A percentile compares a stretch with the other conserved stretches of the same genome.
phyloP scores from a whole-genome alignment of 495 filamentous ascomycete species.

The Penicillium psychrofluorescens region DNA sequence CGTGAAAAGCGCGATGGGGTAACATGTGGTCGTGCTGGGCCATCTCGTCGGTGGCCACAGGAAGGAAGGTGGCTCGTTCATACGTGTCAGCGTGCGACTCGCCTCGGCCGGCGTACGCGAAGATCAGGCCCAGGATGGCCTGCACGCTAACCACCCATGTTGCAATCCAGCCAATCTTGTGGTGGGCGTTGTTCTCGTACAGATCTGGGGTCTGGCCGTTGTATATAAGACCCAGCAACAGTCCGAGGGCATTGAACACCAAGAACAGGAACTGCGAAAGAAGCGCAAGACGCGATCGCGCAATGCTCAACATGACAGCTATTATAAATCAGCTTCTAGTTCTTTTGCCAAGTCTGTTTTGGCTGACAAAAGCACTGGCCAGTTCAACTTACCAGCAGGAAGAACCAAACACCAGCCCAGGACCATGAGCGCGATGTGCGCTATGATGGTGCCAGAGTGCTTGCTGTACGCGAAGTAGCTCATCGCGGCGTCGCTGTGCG shows the following conservation, averaged over 20 bases:
- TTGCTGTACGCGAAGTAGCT: conserved; percentile 75
- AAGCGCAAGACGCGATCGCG: conserved; percentile 67
- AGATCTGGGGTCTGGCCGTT: conserved; percentile 79
- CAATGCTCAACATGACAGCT: conserved; percentile 83
- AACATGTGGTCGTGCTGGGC: conserved; percentile 54
- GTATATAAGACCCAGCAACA: conserved; percentile 70
- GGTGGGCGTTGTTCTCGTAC: conserved; percentile 82
- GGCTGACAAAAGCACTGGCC: background rate
- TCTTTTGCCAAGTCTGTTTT: background rate
- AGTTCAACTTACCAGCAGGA: conserved; percentile 60
- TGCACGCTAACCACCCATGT: conserved; percentile 67
- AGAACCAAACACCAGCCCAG: conserved; percentile 78
- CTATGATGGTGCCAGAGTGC: conserved; percentile 59
- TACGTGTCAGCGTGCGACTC: conserved; percentile 13
- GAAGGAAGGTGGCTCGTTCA: conserved; percentile 53
- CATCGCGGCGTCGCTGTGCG: conserved; percentile 19
- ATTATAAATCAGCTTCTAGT: background rate
- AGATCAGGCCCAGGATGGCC: conserved; percentile 59
- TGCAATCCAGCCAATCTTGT: conserved; percentile 81
- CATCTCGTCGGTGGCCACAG: conserved; percentile 44
- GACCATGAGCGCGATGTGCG: conserved; percentile 75
- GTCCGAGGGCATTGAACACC: conserved; percentile 58
- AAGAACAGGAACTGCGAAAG: conserved; percentile 73
- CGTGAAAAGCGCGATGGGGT: conserved; percentile 29
- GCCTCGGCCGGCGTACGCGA: conserved; percentile 37